Percentiles rank a stretch among this genome's conserved stretches.
Evolutionary conservation across 169 alveolate species (phyloP).

Genomic region (Plasmodium knowlesi): DNA sequence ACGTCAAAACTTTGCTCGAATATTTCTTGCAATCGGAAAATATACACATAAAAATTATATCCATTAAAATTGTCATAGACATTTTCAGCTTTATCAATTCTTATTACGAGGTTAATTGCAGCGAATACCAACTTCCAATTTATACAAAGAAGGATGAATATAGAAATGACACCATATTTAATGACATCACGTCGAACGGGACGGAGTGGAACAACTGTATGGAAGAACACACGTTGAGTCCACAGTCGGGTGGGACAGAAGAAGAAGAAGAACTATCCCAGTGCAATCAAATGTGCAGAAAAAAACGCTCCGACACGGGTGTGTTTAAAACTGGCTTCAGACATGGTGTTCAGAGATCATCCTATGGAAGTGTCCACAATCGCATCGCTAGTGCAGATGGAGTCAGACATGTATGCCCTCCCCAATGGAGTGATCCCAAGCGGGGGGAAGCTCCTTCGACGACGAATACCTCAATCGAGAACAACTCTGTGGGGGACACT

Average conservation of each 20-base stretch:
- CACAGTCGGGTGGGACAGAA: not conserved
- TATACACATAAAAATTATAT: slow-evolving; percentile 49
- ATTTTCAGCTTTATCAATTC: slow-evolving; percentile 53
- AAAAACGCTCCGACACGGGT: not conserved
- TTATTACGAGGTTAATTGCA: slow-evolving; percentile 27
- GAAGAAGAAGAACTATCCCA: not conserved
- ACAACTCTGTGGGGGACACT: not conserved
- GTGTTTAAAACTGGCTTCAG: not conserved
- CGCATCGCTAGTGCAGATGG: not conserved
- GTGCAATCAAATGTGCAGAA: not conserved
- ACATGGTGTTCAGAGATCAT: not conserved
- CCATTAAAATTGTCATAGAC: slow-evolving; percentile 67
- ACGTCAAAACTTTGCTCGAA: slow-evolving; percentile 41
- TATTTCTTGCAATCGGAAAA: slow-evolving; percentile 71
- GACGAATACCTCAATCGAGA: not conserved
- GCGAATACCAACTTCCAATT: not conserved
- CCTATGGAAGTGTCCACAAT: not conserved
- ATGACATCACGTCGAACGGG: not conserved
- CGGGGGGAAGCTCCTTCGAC: too few species aligned
- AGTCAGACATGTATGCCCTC: not conserved
- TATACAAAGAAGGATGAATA: slow-evolving; percentile 10
- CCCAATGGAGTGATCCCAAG: not conserved
- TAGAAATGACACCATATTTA: not conserved
- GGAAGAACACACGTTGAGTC: not conserved
- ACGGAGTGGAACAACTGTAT: not conserved